Percentiles rank a stretch among this genome's conserved stretches.
phyloP scores from a whole-genome alignment of 306 rosid species.

The Cucumis cinereus region DNA sequence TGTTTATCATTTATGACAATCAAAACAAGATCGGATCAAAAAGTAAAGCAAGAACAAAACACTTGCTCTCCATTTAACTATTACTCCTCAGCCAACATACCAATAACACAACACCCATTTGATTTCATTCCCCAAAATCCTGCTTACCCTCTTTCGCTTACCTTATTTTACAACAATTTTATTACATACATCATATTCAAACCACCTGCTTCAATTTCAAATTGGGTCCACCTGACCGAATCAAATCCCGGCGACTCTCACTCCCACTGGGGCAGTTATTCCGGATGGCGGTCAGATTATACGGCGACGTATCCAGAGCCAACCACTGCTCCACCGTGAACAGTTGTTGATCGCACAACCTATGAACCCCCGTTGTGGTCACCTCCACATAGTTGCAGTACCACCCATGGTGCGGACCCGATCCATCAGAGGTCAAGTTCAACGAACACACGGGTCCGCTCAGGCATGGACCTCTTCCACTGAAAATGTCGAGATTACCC shows the following conservation, averaged over 20 bases:
- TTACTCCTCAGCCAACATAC: neutral
- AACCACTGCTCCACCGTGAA: slow-evolving; percentile 81
- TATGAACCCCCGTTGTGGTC: slow-evolving; percentile 51
- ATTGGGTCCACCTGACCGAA: neutral
- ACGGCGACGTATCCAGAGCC: slow-evolving; percentile 54
- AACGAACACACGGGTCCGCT: slow-evolving; percentile 51
- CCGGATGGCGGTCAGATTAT: slow-evolving; percentile 37
- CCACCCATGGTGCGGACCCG: slow-evolving; percentile 77
- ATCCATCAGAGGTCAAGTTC: slow-evolving; percentile 71
- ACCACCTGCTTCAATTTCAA: too few relatives aligned
- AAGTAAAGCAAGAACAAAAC: neutral
- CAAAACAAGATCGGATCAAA: neutral
- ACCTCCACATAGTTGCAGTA: slow-evolving; percentile 77
- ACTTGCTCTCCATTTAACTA: neutral
- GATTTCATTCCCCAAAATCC: neutral
- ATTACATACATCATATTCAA: neutral
- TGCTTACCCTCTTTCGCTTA: neutral
- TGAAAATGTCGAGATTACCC: slow-evolving; percentile 78
- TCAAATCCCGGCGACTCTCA: neutral
- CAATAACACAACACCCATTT: too few relatives aligned
- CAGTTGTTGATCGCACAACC: slow-evolving; percentile 21
- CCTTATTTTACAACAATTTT: neutral
- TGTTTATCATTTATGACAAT: neutral
- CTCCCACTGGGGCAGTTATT: slow-evolving; percentile 20
- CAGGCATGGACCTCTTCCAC: slow-evolving; percentile 62